phyloP scores from a whole-genome alignment of 345 rosid species.

The Mallotus nudiflorus region DNA sequence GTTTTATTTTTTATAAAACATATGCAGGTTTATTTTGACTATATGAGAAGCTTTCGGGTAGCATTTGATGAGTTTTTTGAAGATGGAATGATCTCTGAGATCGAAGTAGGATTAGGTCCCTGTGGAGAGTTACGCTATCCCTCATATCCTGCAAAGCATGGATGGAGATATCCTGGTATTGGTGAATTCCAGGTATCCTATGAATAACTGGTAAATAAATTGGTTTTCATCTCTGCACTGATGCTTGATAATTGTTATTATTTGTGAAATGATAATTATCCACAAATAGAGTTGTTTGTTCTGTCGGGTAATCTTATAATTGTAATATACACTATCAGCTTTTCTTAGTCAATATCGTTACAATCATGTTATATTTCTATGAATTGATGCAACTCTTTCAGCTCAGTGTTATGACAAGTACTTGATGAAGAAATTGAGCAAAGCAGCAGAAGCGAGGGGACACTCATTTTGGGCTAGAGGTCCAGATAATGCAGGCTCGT shows the following conservation, averaged over 20 bases:
- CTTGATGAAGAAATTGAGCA: slow-evolving; percentile 70
- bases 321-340: background rate
- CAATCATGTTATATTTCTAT: background rate
- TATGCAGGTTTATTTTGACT: slow-evolving; percentile 90
- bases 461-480: slow-evolving; percentile 80
- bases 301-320: background rate
- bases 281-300: background rate
- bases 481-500: slow-evolving; percentile 86
- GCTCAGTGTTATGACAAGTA: slow-evolving; percentile 88
- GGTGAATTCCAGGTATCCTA: slow-evolving; percentile 92
- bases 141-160: slow-evolving; percentile 92
- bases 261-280: background rate
- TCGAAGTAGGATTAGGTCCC: slow-evolving; percentile 93
- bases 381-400: slow-evolving; percentile 12
- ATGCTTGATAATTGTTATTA: background rate
- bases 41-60: slow-evolving; percentile 92
- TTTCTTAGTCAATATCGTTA: background rate
- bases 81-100: slow-evolving; percentile 68
- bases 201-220: slow-evolving; percentile 1
- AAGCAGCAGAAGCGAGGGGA: slow-evolving; percentile 82
- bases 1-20: background rate
- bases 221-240: background rate
- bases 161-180: slow-evolving; percentile 97
- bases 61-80: slow-evolving; percentile 75
- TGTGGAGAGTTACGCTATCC: slow-evolving; percentile 96